Base-by-base conservation (phyloP, 1,284 basidiomycete species). In the Puccinia horiana region DNA sequence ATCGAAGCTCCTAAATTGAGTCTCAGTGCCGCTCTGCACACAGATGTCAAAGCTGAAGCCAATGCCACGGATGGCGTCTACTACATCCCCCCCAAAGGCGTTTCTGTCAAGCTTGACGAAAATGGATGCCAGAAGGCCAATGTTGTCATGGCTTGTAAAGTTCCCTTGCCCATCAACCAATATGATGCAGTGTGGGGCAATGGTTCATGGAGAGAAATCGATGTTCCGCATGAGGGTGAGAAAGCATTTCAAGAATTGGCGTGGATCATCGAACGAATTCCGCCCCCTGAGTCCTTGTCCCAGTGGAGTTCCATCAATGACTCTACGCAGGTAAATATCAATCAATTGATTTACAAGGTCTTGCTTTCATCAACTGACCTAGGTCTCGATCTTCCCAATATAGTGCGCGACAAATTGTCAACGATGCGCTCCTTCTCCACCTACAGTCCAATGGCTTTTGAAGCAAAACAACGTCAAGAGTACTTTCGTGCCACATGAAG, bases 191-290 rank as follows among this genome's bases (percentile, higher is more conserved):
- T 94, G 85, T 97, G 95, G 95, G 91, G 92, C 2, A 88, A 89
- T 52, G 91, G 90, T 12, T 84, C 86, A 0, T 96, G 94, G 94
- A 88, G 88, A 44, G 92, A 94, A 85, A 91, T 97, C 44, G 94
- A 96, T 86, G 92, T 93, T 84, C 89, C 94, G 11, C 92, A 95
- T 85, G 93, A 96, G 84, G 92, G 94, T 8, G 86, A 87, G 52
- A 89, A 90, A 1, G 92, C 91, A 0, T 96, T 95, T 89, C 91
- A 91, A 84, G 89, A 91, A 9, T 86, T 96, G 11, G 92, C 94
- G 0, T 97, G 95, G 94, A 88, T 96, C 44, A 89, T 94, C 20
- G 93, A 95, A 85, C 91, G 94, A 76, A 90, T 95, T 82, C 92
- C 93, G 5, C 90, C 91, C 82, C 90, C 93, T 82, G 90, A 92